Evolutionary conservation across 768 basidiomycete species (phyloP), one percentile per base, ranked within the genome.

Genomic region (Arthromyces matolae): DNA sequence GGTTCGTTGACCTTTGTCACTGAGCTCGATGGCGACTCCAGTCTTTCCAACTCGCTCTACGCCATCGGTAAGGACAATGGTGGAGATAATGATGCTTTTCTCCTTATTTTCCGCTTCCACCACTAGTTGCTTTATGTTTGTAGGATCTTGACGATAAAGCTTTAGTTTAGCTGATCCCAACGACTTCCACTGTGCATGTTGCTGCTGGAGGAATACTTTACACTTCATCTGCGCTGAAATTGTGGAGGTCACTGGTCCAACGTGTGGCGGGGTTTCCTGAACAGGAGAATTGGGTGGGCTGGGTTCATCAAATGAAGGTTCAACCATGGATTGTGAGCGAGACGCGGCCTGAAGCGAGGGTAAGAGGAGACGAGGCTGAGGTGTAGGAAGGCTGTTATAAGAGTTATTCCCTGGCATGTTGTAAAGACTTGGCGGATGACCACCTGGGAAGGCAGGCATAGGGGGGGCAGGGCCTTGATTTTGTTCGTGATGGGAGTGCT

Each of bases 11-110:
- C 96, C 96, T 47, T 83, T 77, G 71, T 94, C 90, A 65, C 90
- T 93, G 42, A 99, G 70, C 67, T 98, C 95, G 53, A 99, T 86
- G 36, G 96, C 96, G 32, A 99, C 86, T 12, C 96, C 96, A 2
- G 95, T 98, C 71, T 95, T 97, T 18, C 91, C 96, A n/a, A 99
- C 95, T 37, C 95, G 78, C 69, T 99, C 96, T 22, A 98, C 95
- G 7, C 94, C 96, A 64, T 97, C 94, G 4, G 86, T 91, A 42
- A 97, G 72, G 24, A 99, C 90, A 52, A 98, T 96, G 5, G 96
- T 97, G 33, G 92, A 95, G 53, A 99, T 93, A 33, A 98, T 66
- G 55, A 92, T 73, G 4, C 82, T 74, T 57, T 84, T 85, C 47
- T 83, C 78, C 62, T 80, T 86, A 58, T 77, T 78, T 53, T 93